Evolutionary conservation across 192 early-diverging fungal species (phyloP).

Genomic region (Chytriomyces sp.): DNA sequence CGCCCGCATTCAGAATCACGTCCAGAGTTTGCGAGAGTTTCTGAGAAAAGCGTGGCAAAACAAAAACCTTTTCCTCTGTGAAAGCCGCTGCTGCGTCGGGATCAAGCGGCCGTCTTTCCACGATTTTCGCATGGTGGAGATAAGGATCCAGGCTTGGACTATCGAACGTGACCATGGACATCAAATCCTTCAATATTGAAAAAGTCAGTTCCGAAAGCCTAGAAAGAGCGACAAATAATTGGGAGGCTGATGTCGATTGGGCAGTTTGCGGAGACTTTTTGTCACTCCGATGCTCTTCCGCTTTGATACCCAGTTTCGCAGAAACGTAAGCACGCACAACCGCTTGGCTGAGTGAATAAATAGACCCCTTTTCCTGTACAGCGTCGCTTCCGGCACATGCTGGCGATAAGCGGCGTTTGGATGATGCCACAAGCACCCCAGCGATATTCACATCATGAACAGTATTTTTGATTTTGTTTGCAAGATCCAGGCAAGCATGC

Average conservation of each 20-base stretch:
- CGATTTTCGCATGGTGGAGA: not conserved
- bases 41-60: constrained; percentile 2
- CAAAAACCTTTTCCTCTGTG: not conserved
- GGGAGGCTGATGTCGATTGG: not conserved
- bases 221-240: not conserved
- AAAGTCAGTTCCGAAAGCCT: not conserved
- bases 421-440: constrained; percentile 3
- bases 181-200: not conserved
- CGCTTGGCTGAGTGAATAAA: not conserved
- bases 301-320: not conserved
- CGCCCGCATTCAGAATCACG: not conserved
- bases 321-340: not conserved
- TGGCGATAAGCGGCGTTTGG: not conserved
- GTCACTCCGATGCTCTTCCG: not conserved
- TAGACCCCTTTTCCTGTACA: not conserved
- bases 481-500: not conserved
- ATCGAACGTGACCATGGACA: not conserved
- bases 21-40: not conserved
- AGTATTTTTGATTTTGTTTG: constrained; percentile 18
- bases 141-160: not conserved
- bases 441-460: constrained; percentile 16
- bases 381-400: not conserved
- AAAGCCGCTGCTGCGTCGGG: not conserved
- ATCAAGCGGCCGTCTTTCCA: not conserved
- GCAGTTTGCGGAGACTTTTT: not conserved